Percentiles rank a stretch among this genome's conserved stretches.
Conservation (phyloP, 306 rosid genomes). For the Urtica urens region DNA sequence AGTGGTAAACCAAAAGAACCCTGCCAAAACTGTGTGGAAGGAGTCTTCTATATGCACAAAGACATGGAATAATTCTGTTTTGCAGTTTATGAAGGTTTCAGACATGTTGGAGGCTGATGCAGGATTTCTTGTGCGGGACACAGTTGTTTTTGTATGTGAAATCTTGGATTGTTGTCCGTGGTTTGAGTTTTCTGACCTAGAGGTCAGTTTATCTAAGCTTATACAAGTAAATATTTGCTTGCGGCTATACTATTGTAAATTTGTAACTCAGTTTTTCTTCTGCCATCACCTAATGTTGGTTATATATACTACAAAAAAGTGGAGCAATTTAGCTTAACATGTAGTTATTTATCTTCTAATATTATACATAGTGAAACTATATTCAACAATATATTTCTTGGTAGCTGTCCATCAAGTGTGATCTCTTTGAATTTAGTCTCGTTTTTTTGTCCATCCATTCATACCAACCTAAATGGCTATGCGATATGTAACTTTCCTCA, state of each 20-base stretch:
- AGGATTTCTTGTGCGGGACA: constrained; percentile 88
- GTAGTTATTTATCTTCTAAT: not conserved
- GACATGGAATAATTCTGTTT: constrained; percentile 99
- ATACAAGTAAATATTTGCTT: constrained; percentile 6
- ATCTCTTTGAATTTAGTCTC: too few species aligned
- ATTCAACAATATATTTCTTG: too few species aligned
- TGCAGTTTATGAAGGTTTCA: constrained; percentile 99
- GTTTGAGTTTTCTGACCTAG: constrained; percentile 98
- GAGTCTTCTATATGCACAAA: constrained; percentile 97
- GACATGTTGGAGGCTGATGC: constrained; percentile 96
- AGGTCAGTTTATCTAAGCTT: constrained; percentile 46
- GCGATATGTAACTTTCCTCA: constrained; percentile 6
- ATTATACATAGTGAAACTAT: too few species aligned
- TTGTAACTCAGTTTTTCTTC: not conserved
- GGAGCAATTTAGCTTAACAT: not conserved
- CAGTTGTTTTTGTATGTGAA: constrained; percentile 95
- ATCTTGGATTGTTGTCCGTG: constrained; percentile 99
- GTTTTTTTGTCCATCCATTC: too few species aligned
- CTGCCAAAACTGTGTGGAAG: constrained; percentile 92
- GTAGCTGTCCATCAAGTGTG: too few species aligned
- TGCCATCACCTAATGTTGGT: not conserved
- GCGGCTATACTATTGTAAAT: not conserved
- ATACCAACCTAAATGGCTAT: constrained; percentile 12
- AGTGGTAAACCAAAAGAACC: constrained; percentile 89
- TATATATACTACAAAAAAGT: not conserved